Conservation (phyloP, 2,329 filamentous ascomycete genomes). For the Cladosporium cucumerinum region DNA sequence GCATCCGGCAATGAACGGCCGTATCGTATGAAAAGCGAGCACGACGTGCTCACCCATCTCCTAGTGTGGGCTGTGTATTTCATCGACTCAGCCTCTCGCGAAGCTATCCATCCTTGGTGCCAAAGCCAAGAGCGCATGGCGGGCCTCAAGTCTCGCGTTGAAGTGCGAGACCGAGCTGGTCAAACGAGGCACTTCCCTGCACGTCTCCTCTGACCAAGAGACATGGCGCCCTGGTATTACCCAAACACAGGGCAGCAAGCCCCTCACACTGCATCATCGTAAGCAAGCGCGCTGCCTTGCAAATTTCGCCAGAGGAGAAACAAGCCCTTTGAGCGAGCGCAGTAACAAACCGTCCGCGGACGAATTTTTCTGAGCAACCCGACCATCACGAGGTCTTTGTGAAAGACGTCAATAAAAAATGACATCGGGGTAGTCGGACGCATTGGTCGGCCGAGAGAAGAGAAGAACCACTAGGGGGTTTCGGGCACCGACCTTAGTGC, state of each 20-base stretch:
- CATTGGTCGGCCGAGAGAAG: slow-evolving; percentile 1
- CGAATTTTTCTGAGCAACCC: not conserved
- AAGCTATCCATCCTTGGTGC: slow-evolving; percentile 12
- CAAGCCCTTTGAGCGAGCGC: not conserved
- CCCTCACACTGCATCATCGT: slow-evolving; percentile 13
- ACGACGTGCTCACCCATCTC: not conserved
- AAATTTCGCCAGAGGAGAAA: not conserved
- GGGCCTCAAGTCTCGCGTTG: slow-evolving; percentile 10
- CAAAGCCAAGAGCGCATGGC: slow-evolving; percentile 16
- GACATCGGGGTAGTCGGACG: slow-evolving; percentile 11
- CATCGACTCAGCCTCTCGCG: not conserved
- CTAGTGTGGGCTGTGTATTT: slow-evolving; percentile 12
- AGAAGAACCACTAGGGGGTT: not conserved
- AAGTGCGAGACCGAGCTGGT: slow-evolving; percentile 13
- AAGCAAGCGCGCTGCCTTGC: slow-evolving; percentile 11
- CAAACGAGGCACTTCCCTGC: not conserved
- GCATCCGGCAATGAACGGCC: slow-evolving; percentile 5
- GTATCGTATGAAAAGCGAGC: not conserved
- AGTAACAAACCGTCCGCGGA: not conserved
- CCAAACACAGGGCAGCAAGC: slow-evolving; percentile 14
- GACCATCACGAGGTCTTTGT: not conserved
- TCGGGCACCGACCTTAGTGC: not conserved
- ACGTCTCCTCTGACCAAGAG: slow-evolving; percentile 15
- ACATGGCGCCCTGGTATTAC: slow-evolving; percentile 12
- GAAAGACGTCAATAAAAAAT: not conserved